Base-by-base conservation (phyloP, 441 rosid genomes). In the Erysimum pusillum region DNA sequence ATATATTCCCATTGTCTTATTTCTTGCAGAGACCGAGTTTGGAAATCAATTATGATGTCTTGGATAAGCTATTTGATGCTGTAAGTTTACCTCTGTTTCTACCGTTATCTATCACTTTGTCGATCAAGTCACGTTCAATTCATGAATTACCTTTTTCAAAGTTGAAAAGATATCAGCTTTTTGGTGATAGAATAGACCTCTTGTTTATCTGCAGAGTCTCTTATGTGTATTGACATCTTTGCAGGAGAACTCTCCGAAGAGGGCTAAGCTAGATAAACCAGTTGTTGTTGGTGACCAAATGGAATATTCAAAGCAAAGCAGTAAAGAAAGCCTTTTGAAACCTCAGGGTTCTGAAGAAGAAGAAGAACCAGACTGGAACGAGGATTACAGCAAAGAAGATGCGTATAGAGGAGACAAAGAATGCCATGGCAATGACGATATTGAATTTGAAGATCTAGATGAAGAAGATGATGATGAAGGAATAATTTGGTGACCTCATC, bases 1-100 rank as follows among this genome's bases (percentile, higher is more conserved):
- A 20, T 31, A 8, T 0, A 3, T 35, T 53, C 69, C 9, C 9
- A 32, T 54, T 61, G 48, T 54, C 44, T 64, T 36, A 18, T 15
- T 53, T 51, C 34, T 13, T 77, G 59, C 49, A 84, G 87, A 63
- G 80, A 42, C 57, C 2, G 46, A 81, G 74, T 74, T 52, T 73
- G 13, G 51, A 74, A 34, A 79, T 84, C 68, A 76, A 79, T 57
- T 81, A 63, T 25, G 82, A 81, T 71, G 59, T 53, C 28, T 68
- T 84, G 79, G 78, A 76, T 67, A 53, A 74, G 56, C 80, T 77
- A 54, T 74, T 62, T 59, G 79, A 71, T 76, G 71, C 32, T 45
- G 87, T 84, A 84, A 48, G 81, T 73, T 14, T 59, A 7, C 25
- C 5, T 32, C 49, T 68, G 4, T 61, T 54, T 62, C 41, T 32